phyloP scores from a whole-genome alignment of 2,329 filamentous ascomycete genomes.

The Epichloe baconii region DNA sequence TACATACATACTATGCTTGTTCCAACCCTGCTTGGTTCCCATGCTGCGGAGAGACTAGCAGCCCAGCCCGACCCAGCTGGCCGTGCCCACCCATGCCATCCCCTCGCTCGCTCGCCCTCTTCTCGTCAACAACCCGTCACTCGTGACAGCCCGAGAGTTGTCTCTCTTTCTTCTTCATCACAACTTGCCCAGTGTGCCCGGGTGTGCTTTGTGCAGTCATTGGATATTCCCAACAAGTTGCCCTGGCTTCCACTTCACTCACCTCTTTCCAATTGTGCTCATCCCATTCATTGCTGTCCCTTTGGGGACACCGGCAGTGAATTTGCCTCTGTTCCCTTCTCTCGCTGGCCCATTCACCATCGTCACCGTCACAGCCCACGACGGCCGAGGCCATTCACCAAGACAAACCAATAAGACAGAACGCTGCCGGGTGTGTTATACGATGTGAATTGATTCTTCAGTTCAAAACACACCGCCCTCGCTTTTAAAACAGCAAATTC shows the following conservation, averaged over 20 bases:
- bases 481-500: neutral
- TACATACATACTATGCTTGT: neutral
- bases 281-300: conserved; percentile 10
- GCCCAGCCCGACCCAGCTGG: neutral
- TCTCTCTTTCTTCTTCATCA: conserved; percentile 2
- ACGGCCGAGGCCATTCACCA: conserved; percentile 1
- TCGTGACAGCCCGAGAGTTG: neutral
- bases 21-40: neutral
- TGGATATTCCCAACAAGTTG: conserved; percentile 9
- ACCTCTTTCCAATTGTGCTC: conserved; percentile 8
- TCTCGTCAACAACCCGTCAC: neutral
- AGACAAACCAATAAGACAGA: conserved; percentile 6
- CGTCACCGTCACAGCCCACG: neutral
- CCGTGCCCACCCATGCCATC: neutral
- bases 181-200: neutral
- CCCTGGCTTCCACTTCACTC: conserved; percentile 6
- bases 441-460: conserved; percentile 1
- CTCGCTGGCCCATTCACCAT: neutral
- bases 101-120: conserved; percentile 1
- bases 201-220: conserved; percentile 9
- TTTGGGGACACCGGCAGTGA: conserved; percentile 10
- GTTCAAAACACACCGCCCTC: neutral
- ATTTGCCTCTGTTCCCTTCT: conserved; percentile 8
- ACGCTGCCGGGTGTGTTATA: neutral
- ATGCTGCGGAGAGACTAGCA: neutral